Evolutionary conservation across 2,329 filamentous ascomycete species (phyloP), one percentile per base, ranked within the genome.

Genomic region (Teratosphaeriaceae sp.): DNA sequence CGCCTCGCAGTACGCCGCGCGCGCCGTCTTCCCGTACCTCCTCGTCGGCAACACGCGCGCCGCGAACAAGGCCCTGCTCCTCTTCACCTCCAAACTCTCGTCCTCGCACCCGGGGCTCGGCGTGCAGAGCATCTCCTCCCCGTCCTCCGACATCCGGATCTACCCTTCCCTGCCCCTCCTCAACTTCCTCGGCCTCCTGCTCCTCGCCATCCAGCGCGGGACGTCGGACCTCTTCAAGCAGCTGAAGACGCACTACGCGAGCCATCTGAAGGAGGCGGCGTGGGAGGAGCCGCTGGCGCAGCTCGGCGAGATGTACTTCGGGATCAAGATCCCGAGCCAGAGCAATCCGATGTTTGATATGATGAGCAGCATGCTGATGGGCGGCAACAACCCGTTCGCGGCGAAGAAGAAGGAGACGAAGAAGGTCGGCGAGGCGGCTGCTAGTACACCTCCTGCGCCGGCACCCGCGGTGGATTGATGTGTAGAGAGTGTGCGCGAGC

Each of bases 281-380:
- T 97, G 90, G 90, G 79, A 81, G 24, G 88, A 74, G 47, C 76
- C 87, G 19, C 70, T 98, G 47, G 84, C 88, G 55, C 82, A 87
- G 64, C 82, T 98, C 56, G 90, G 85, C 38, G 90, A 98, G 70
- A 89, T 95, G 79, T 98, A 97, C 72, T 98, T 98, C 68, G 82
- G 82, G 26, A 94, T 98, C 63, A 79, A 82, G 69, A 83, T 88
- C 60, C 90, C 89, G 36, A 78, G 84, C 58, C 88, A 95, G 70
- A 85, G 83, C 51, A 97, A 97, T 65, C 89, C 89, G 2, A 72
- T 98, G 65, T 80, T 97, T 67, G 92, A 98, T 63, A 97, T 98
- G 89, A 94, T 98, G 85, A 89, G 88, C 37, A 89, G 81, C 49
- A 79, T 98, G 74, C 85, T 98, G 59, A 89, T 89, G 38, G 88